Base-by-base conservation (phyloP, 1,284 basidiomycete genomes). In the Sanghuangporus baumii region DNA sequence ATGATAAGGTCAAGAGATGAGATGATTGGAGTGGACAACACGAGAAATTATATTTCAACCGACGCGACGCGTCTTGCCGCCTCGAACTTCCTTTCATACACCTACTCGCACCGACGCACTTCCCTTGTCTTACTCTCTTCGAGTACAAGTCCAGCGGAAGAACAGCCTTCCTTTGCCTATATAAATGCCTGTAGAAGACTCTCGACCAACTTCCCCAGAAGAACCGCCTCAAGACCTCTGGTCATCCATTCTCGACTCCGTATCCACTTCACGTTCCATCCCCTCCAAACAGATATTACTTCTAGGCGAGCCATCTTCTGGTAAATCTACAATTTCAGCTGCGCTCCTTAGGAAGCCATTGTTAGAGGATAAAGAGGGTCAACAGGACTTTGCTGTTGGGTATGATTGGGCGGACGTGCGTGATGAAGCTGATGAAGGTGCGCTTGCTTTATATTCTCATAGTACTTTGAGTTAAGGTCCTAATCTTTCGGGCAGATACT, bases 371-470 rank as follows among this genome's bases (percentile, higher is more conserved):
- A 84, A 84, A 67, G 83, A 86, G 59, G 82, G 84, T 47, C 73
- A 75, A 74, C 73, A 76, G 7, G 89, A 93, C 69, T 90, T 94
- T 73, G 90, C 93, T 0, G 74, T 96, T 62, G 93, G 93, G 38
- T 96, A 94, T 71, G 89, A 94, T 69, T 93, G 91, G 81, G 82
- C 91, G 11, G 89, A 94, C 71, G 83, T 94, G 43, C 79, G 86
- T 62, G 93, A 94, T 69, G 93, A 95, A 41, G 90, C 84, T 2
- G 93, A 96, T 69, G 92, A 94, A 84, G 94, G 94, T 91, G 6
- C 47, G 34, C 37, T 61, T 62, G 59, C 50, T n/a, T 8, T 16
- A 52, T 52, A 23, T 36, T 12, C 37, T 16, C 31, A 26, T 38
- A 57, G 9, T 56, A 47, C 58, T 36, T 57, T 47, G 34, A 11